Percentiles rank a stretch among this genome's conserved stretches.
These are phyloP conservation scores for Acacia concinna DNA, from an alignment of 331 rosid species.

Conservation along the genomic window DNA sequence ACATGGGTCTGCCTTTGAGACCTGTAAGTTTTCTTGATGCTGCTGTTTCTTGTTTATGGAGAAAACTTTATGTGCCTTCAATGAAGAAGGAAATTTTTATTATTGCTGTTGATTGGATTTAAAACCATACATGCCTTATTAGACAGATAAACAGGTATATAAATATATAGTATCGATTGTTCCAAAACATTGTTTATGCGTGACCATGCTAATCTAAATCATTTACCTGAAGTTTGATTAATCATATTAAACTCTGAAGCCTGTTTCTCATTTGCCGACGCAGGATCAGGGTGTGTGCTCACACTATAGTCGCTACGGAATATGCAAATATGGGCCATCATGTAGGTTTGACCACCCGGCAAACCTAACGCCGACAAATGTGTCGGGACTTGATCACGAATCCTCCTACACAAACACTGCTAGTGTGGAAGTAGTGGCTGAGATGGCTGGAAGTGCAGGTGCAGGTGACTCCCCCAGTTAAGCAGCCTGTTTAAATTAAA, in stretches of 20 bases:
- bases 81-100: background rate
- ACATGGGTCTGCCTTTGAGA: conserved; percentile 96
- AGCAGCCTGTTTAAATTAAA: conserved; percentile 40
- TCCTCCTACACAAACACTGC: conserved; percentile 40
- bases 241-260: background rate
- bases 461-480: conserved; percentile 38
- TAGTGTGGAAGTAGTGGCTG: conserved; percentile 41
- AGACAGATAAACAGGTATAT: background rate
- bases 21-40: conserved; percentile 62
- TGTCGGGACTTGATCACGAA: conserved; percentile 49
- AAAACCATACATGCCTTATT: conserved; percentile 13
- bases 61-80: background rate
- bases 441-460: conserved; percentile 45
- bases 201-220: background rate
- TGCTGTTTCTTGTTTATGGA: background rate
- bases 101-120: background rate
- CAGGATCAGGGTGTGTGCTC: conserved; percentile 82
- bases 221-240: background rate
- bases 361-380: conserved; percentile 38
- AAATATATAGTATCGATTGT: background rate
- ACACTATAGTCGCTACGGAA: conserved; percentile 71
- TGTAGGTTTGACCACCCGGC: conserved; percentile 77
- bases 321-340: conserved; percentile 88
- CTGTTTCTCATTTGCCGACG: conserved; percentile 33
- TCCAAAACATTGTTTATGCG: background rate